These are phyloP conservation scores for Dendrobium huoshanense DNA, from an alignment of 106 monocot genomes.

Conservation along the genomic window DNA sequence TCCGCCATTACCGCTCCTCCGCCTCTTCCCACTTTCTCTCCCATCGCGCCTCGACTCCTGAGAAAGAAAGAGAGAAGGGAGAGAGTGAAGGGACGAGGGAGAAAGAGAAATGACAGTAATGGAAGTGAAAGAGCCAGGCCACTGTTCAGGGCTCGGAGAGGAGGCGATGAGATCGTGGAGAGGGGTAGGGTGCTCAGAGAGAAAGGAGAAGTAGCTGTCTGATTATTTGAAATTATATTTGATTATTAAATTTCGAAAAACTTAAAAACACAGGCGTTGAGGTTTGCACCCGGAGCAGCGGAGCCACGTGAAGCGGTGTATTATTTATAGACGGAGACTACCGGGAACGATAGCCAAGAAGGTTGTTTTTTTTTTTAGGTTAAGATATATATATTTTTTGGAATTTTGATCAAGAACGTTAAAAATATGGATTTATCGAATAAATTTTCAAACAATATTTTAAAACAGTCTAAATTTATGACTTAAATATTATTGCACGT, in stretches of 20 bases:
- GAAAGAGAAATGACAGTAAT: not conserved
- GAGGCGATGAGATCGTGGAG: not conserved
- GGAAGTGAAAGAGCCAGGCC: not conserved
- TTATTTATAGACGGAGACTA: too few relatives aligned
- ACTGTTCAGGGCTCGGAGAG: not conserved
- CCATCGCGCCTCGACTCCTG: not conserved
- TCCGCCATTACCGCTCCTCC: conserved; percentile 2
- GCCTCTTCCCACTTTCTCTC: not conserved
- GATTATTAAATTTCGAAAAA: not conserved
- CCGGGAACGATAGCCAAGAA: too few relatives aligned
- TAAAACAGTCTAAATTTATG: too few relatives aligned
- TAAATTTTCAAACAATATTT: too few relatives aligned
- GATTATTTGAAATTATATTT: not conserved
- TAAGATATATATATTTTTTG: too few relatives aligned
- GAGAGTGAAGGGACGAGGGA: not conserved
- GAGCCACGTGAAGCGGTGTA: not conserved
- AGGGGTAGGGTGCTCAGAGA: not conserved
- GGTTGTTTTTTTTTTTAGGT: too few relatives aligned
- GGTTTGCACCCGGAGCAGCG: conserved; percentile 2
- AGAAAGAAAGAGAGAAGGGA: not conserved
- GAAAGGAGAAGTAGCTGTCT: not conserved
- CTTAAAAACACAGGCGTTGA: not conserved
- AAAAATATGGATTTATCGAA: too few relatives aligned
- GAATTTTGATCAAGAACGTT: too few relatives aligned
- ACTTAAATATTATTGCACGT: too few relatives aligned